These are phyloP conservation scores for Melanomma pulvis-pyrius DNA, from an alignment of 495 filamentous ascomycete genomes.

Conservation along the genomic window DNA sequence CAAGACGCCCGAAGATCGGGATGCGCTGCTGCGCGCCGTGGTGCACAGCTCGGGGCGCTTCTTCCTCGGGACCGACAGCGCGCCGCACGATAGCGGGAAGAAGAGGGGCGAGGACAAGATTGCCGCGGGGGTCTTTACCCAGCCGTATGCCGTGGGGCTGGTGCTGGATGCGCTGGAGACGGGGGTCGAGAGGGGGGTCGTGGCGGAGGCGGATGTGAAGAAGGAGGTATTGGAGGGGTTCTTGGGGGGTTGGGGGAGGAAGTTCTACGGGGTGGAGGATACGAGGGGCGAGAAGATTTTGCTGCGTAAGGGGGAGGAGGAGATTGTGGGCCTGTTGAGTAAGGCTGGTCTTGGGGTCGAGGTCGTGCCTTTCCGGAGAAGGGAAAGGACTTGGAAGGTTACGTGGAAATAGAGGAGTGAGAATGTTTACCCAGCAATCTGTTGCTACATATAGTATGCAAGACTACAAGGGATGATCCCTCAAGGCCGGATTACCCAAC, in stretches of 20 bases:
- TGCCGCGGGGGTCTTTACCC: slow-evolving; percentile 89
- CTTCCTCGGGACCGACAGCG: slow-evolving; percentile 77
- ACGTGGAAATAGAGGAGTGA: slow-evolving; percentile 33
- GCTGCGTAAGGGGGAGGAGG: slow-evolving; percentile 63
- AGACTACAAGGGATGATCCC: too few species aligned
- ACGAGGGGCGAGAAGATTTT: slow-evolving; percentile 58
- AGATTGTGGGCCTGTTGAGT: slow-evolving; percentile 63
- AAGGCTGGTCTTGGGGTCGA: slow-evolving; percentile 63
- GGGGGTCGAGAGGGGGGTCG: slow-evolving; percentile 64
- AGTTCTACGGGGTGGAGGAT: slow-evolving; percentile 67
- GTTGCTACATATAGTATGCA: too few species aligned
- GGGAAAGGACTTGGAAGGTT: slow-evolving; percentile 66
- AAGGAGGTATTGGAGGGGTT: slow-evolving; percentile 69
- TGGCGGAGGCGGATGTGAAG: slow-evolving; percentile 69
- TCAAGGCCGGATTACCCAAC: too few species aligned
- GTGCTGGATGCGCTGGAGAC: slow-evolving; percentile 75
- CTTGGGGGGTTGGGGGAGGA: slow-evolving; percentile 70
- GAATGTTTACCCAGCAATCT: too few species aligned
- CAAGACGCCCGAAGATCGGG: slow-evolving; percentile 68
- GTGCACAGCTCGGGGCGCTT: slow-evolving; percentile 73
- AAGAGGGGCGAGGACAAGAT: slow-evolving; percentile 66
- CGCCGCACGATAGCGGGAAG: slow-evolving; percentile 73
- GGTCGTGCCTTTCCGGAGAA: slow-evolving; percentile 71
- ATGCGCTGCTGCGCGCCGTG: slow-evolving; percentile 71
- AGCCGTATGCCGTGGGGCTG: slow-evolving; percentile 78